Conservation (phyloP, 805 yeast species). For the Blastobotrys parvus region DNA sequence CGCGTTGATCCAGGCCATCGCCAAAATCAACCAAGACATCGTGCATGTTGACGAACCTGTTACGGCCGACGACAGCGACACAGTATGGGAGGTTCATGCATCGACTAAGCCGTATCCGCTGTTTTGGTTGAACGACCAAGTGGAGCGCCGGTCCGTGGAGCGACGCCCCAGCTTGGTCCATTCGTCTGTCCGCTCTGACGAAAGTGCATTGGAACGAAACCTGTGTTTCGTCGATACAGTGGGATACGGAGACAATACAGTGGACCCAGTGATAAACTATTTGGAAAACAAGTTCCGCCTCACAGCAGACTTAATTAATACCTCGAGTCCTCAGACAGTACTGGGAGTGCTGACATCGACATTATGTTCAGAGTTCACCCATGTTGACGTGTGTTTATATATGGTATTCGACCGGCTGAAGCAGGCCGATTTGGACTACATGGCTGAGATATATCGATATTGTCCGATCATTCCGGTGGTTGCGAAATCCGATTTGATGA, state of each 20-base stretch:
- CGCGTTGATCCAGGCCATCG: slow-evolving; percentile 71
- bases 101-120: slow-evolving; percentile 21
- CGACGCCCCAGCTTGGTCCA: slow-evolving; percentile 12
- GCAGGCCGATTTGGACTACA: slow-evolving; percentile 15
- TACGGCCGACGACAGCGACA: background rate
- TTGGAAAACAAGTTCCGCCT: slow-evolving; percentile 17
- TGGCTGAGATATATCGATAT: slow-evolving; percentile 13
- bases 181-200: slow-evolving; percentile 11
- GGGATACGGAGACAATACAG: slow-evolving; percentile 13
- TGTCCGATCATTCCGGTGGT: slow-evolving; percentile 19
- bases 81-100: slow-evolving; percentile 14
- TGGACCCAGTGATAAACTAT: slow-evolving; percentile 14
- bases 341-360: slow-evolving; percentile 15
- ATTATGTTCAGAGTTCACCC: slow-evolving; percentile 16
- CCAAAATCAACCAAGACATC: slow-evolving; percentile 44
- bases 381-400: slow-evolving; percentile 21
- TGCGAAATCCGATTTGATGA: slow-evolving; percentile 15
- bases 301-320: slow-evolving; percentile 17
- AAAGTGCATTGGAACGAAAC: slow-evolving; percentile 16
- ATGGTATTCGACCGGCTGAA: slow-evolving; percentile 12
- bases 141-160: background rate
- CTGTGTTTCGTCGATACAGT: slow-evolving; percentile 19
- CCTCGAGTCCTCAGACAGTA: slow-evolving; percentile 14
- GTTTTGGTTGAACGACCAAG: slow-evolving; percentile 8
- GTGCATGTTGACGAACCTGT: slow-evolving; percentile 13